Conservation (phyloP, 306 rosid genomes). For the Sophora flavescens region DNA sequence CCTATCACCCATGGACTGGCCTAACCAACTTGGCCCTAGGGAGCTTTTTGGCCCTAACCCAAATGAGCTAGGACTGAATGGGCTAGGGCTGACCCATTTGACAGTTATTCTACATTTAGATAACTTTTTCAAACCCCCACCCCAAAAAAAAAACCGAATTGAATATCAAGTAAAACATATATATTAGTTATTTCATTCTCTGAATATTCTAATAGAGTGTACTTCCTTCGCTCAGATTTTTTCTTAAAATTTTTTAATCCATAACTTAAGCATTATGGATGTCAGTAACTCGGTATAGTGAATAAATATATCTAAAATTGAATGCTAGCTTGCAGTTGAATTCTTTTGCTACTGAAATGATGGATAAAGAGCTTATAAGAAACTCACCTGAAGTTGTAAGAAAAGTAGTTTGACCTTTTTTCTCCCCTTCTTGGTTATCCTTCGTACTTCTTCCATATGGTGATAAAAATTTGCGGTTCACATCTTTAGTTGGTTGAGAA, state of each 20-base stretch:
- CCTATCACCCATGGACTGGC: too few species aligned
- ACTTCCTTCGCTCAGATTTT: background rate
- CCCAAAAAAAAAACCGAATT: background rate
- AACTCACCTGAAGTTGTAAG: conserved; percentile 57
- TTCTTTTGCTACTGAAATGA: conserved; percentile 4
- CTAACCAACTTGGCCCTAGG: too few species aligned
- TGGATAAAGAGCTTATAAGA: conserved; percentile 34
- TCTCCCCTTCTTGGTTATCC: conserved; percentile 71
- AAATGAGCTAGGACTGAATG: too few species aligned
- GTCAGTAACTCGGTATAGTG: background rate
- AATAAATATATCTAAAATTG: conserved; percentile 13
- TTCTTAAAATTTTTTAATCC: background rate
- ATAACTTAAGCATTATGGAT: conserved; percentile 4
- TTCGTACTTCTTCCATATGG: conserved; percentile 65
- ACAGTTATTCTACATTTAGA: background rate
- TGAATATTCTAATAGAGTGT: background rate
- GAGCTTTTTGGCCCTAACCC: too few species aligned
- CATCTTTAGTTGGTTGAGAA: conserved; percentile 78
- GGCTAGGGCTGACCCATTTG: too few species aligned
- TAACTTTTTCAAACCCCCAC: conserved; percentile 15
- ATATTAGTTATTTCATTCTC: conserved; percentile 10
- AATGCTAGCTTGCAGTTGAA: conserved; percentile 31
- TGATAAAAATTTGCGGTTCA: conserved; percentile 62
- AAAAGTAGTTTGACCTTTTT: conserved; percentile 54
- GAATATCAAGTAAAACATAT: conserved; percentile 6